These are phyloP conservation scores for Aegilops tauschii DNA, from an alignment of 176 grass and related monocot genomes.

Conservation along the genomic window DNA sequence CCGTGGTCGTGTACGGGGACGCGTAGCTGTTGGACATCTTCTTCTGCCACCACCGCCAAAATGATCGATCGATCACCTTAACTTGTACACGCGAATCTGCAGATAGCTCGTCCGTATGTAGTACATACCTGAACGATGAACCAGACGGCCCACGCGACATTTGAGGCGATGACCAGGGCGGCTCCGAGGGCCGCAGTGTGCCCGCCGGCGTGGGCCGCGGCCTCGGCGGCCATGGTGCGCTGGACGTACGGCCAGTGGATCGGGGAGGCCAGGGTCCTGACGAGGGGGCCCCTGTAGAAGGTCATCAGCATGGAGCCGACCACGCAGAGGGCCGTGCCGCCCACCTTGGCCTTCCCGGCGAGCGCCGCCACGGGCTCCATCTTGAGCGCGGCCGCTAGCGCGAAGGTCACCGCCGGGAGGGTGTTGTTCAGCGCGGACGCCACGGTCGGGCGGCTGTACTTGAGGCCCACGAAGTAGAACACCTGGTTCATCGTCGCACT, in stretches of 20 bases:
- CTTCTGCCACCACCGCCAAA: background rate
- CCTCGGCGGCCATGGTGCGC: too few relatives aligned
- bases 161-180: too few relatives aligned
- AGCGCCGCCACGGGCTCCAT: background rate
- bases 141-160: too few relatives aligned
- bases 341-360: constrained; percentile 37
- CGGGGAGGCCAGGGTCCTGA: too few relatives aligned
- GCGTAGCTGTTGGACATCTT: constrained; percentile 37
- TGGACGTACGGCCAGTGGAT: too few relatives aligned
- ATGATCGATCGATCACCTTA: too few relatives aligned
- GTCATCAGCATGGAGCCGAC: constrained; percentile 61
- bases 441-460: constrained; percentile 54
- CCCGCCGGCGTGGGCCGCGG: too few relatives aligned
- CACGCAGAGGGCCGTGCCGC: constrained; percentile 43
- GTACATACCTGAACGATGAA: too few relatives aligned
- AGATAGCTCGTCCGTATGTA: too few relatives aligned
- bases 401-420: constrained; percentile 60
- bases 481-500: constrained; percentile 55
- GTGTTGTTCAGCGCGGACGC: constrained; percentile 63
- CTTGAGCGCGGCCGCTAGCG: constrained; percentile 51
- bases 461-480: constrained; percentile 53
- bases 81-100: too few relatives aligned
- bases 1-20: constrained; percentile 38
- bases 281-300: constrained; percentile 48
- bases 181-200: too few relatives aligned